Evolutionary conservation across 169 alveolate species (phyloP).

Genomic region (Cryptosporidium sp.): DNA sequence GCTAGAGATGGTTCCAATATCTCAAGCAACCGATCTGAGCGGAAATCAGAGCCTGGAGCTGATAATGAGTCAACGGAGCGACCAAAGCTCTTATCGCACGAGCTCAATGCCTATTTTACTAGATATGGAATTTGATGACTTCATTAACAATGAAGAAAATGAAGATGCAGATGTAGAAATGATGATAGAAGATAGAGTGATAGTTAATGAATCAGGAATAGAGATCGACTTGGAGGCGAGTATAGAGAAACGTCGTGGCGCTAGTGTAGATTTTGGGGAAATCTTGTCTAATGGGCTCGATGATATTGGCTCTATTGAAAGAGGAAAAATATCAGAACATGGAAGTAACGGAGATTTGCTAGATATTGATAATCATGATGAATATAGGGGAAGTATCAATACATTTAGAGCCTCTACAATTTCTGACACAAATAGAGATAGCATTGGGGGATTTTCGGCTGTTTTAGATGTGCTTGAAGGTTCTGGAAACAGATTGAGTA

Average conservation of each 20-base stretch:
- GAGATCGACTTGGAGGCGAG: constrained; percentile 16
- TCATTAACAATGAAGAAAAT: constrained; percentile 15
- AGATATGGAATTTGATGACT: constrained; percentile 72
- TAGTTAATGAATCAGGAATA: constrained; percentile 24
- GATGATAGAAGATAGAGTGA: constrained; percentile 13
- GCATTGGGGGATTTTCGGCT: constrained; percentile 63
- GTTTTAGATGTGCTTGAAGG: constrained; percentile 11
- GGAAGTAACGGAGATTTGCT: neutral
- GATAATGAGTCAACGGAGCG: neutral
- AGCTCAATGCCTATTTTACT: constrained; percentile 5
- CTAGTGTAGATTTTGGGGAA: constrained; percentile 10
- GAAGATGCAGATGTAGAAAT: constrained; percentile 20
- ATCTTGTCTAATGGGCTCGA: constrained; percentile 52
- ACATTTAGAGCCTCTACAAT: neutral
- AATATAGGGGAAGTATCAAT: constrained; percentile 17
- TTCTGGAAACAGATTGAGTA: constrained; percentile 27
- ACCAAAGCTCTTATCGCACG: neutral
- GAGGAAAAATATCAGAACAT: constrained; percentile 1
- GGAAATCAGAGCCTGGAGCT: neutral
- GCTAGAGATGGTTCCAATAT: constrained; percentile 47
- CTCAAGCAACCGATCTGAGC: constrained; percentile 1
- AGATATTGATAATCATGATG: neutral
- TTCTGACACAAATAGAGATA: constrained; percentile 18
- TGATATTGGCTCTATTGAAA: constrained; percentile 10
- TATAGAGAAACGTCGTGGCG: constrained; percentile 71